Conservation (phyloP, 176 grass and related monocot species). For the Miscanthus lutarioriparius region DNA sequence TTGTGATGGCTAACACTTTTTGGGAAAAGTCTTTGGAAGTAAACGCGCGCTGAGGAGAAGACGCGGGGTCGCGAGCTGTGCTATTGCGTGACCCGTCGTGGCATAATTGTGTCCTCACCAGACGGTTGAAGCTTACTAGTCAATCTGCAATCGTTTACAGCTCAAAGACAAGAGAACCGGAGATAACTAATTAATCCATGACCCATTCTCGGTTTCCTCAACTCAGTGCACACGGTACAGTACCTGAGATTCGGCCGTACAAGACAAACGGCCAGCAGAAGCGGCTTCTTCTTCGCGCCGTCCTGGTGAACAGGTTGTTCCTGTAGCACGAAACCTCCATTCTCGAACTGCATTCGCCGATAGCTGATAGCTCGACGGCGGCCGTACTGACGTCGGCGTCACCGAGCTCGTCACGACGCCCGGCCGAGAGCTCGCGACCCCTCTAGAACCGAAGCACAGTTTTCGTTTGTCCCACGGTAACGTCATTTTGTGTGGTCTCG, state of each 20-base stretch:
- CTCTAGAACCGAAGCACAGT: conserved; percentile 14
- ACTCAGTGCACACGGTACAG: not conserved
- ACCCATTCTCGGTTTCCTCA: not conserved
- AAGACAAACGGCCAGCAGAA: not conserved
- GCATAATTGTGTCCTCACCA: no score
- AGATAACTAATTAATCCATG: no score
- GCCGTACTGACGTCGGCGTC: conserved; percentile 18
- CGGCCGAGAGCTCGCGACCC: not conserved
- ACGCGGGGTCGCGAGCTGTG: no score
- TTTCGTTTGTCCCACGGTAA: not conserved
- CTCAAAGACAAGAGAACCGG: no score
- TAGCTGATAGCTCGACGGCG: not conserved
- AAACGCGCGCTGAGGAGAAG: no score
- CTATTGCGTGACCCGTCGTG: no score
- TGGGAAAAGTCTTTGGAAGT: no score
- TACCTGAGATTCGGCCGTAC: not conserved
- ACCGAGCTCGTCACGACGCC: not conserved
- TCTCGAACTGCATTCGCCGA: not conserved
- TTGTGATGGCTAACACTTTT: no score
- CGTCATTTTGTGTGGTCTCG: not conserved
- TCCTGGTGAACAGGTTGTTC: not conserved
- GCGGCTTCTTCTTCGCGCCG: not conserved
- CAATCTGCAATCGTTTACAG: no score
- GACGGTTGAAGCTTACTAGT: no score
- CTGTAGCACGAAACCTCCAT: not conserved